phyloP scores from a whole-genome alignment of 2,329 filamentous ascomycete genomes.

The Xylaria sp. region DNA sequence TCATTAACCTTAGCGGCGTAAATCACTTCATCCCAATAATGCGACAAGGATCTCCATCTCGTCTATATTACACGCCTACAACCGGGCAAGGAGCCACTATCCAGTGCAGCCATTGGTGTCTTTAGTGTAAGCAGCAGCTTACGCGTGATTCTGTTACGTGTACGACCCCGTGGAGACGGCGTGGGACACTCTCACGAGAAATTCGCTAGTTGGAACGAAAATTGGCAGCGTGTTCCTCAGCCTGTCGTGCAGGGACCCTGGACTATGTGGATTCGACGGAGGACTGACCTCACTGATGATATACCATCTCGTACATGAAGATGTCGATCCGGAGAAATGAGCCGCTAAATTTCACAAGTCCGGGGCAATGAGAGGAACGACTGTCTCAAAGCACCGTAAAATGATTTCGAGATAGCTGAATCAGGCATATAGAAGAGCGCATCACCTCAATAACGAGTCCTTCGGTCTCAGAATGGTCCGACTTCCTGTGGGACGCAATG shows the following conservation, averaged over 20 bases:
- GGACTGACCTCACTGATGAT: not conserved
- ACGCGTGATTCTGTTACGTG: not conserved
- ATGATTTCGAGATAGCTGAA: conserved; percentile 5
- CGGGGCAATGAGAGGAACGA: not conserved
- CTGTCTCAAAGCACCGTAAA: not conserved
- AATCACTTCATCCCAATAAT: not conserved
- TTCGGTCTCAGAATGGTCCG: conserved; percentile 8
- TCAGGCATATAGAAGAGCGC: conserved; percentile 22
- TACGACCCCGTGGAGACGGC: not conserved
- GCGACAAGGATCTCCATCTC: conserved; percentile 9
- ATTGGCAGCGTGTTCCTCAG: not conserved
- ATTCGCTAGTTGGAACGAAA: not conserved
- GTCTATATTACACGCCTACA: conserved; percentile 19
- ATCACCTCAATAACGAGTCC: conserved; percentile 19
- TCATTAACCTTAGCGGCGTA: conserved; percentile 28
- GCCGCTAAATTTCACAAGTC: not conserved
- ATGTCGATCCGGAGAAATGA: conserved; percentile 31
- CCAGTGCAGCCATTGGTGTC: not conserved
- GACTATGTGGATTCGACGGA: conserved; percentile 1
- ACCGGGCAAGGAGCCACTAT: not conserved
- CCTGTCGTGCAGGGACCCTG: not conserved
- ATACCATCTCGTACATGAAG: conserved; percentile 18
- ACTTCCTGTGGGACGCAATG: conserved; percentile 12
- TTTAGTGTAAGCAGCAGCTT: not conserved
- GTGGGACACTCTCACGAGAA: not conserved